Evolutionary conservation across 176 grass and related monocot genomes (phyloP), one percentile per base, ranked within the genome.

Genomic region (Raddia guianensis): DNA sequence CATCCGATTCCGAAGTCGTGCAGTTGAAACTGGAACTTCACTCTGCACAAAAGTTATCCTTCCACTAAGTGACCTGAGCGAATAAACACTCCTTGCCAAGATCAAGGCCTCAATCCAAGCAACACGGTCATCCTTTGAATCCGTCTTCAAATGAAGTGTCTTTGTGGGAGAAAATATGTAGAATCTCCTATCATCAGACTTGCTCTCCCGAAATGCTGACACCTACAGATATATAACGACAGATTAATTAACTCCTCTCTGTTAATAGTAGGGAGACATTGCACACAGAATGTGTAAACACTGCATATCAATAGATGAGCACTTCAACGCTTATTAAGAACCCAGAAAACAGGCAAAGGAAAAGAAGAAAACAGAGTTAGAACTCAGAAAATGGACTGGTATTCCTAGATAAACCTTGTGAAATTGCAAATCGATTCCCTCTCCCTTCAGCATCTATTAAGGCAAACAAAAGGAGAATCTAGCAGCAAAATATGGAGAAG

Each of bases 111-210:
- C 86, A 58, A 93, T 91, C 87, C 87, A 95, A 66, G 86, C 57
- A 50, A 88, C 85, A 18, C 93, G 90, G 67, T 93, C 87, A 79
- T 89, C 80, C 70, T 89, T 90, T 0, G 86, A 90, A 82, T 88
- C 83, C 1, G 87, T 93, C 82, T 79, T 90, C 73, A 94, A 42
- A 63, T 98, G 86, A 82, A 91, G 84, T 1, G 88, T 93, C 75
- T 94, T 91, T 64, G 84, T 95, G 43, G 87, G 85, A 70, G 93
- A 93, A 84, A 97, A 97, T 84, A 97, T 89, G 83, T 97, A 97
- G 75, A 97, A 93, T 60, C 90, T 88, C 79, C 83, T 90, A 70
- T 92, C 84, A 49, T 97, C 90, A 0, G 85, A 97, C 66, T 93
- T 93, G 13, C 93, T 97, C 68, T 88, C 92, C 64, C 87, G 83